Evolutionary conservation across 768 basidiomycete genomes (phyloP), one percentile per base, ranked within the genome.

Genomic region (Leccinum olivaceopallidum): DNA sequence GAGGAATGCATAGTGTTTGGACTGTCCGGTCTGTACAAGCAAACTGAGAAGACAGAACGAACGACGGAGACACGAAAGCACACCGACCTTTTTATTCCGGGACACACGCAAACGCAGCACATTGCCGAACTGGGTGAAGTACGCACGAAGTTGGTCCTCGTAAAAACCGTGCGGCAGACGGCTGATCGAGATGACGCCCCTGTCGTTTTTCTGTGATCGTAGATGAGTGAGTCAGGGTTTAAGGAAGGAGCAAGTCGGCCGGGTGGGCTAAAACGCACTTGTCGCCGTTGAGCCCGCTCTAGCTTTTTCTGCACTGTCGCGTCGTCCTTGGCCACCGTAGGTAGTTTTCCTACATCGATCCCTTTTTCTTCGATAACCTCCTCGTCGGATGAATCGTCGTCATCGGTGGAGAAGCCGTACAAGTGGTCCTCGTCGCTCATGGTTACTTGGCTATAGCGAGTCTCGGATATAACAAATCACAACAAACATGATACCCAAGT

Each of bases 91-190:
- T 80, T 94, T 95, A 73, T 95, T 99, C 61, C 97, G 85, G 4
- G 95, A 96, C 16, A 99, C 76, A 7, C 97, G 85, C 28, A 98
- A 71, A 52, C 96, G 87, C 18, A 92, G 89, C 26, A 99, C 86
- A 48, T 87, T 83, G 5, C 97, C 97, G 65, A 98, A 99, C 72
- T 99, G 97, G 28, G 89, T 83, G 71, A 99, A 97, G 77, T 98
- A 98, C 2, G 85, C 87, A 63, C 85, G 86, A 74, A 98, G 86
- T 75, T 98, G 89, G 57, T 92, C 93, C 76, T 99, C 97, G 76
- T 94, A 96, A 77, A 99, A 98, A 22, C 97, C 97, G 67, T 98
- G 95, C 2, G 97, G 97, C 57, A 99, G 83, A 60, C 95, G 88
- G 16, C 95, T 89, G 57, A 99, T 81, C 79, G 86, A 95, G 22